Conservation (phyloP, 108 stramenopile genomes). For the Pseudonitzschia delicatissima region DNA sequence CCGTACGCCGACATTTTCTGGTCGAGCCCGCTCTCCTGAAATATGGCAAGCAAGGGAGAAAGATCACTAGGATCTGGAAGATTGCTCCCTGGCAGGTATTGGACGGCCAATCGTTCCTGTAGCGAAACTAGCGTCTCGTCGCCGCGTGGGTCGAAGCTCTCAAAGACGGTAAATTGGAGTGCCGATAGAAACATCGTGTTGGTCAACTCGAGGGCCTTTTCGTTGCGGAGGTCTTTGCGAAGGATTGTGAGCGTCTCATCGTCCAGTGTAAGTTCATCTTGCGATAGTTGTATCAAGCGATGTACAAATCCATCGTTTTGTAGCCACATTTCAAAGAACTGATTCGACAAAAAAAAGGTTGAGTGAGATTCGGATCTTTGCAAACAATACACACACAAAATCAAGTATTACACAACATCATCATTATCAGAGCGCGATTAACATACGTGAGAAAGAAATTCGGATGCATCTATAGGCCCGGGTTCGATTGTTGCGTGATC, state of each 20-base stretch:
- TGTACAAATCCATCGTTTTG: slow-evolving; percentile 30
- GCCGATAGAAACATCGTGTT: slow-evolving; percentile 7
- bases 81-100: slow-evolving; percentile 12
- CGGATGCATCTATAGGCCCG: slow-evolving; percentile 8
- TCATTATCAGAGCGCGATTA: too few relatives aligned
- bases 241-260: slow-evolving; percentile 6
- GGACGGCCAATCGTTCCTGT: slow-evolving; percentile 7
- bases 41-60: slow-evolving; percentile 10
- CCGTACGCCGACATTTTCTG: not conserved
- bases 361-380: not conserved
- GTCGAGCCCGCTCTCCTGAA: not conserved
- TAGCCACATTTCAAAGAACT: slow-evolving; percentile 27
- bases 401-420: too few relatives aligned
- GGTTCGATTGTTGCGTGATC: not conserved
- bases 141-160: slow-evolving; percentile 13
- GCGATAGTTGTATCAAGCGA: slow-evolving; percentile 16
- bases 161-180: slow-evolving; percentile 7
- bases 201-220: slow-evolving; percentile 13
- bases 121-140: slow-evolving; percentile 16
- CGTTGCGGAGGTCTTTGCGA: slow-evolving; percentile 5
- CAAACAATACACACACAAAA: not conserved
- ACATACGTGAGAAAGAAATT: slow-evolving; percentile 15
- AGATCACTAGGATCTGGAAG: slow-evolving; percentile 2
- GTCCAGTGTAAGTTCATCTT: slow-evolving; percentile 11
- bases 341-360: not conserved